Base-by-base conservation (phyloP, 2,329 filamentous ascomycete genomes). In the Daldinia eschscholtzii region DNA sequence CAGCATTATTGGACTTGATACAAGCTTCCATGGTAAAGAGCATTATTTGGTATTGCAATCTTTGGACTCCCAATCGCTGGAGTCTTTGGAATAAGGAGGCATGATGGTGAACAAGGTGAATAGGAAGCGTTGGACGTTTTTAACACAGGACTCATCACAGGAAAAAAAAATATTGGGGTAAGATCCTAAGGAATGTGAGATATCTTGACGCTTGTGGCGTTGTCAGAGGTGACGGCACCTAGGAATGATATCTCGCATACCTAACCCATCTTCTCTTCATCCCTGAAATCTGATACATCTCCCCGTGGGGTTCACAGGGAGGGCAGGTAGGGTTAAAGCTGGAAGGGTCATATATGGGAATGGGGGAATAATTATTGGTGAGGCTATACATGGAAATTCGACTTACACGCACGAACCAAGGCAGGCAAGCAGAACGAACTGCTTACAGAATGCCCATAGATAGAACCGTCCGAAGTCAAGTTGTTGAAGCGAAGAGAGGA, bases 211-310 rank as follows among this genome's bases (percentile, higher is more conserved):
- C 61, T 67, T 65, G 69, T 72, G 67, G 73, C 65, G 76, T 78
- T 75, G 76, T 73, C 76, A 75, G 69, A 75, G 76, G 76, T 74
- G 74, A 78, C 70, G 62, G 50, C 18, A 52, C 63, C 72, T 15
- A 72, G 73, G 74, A 79, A 77, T 77, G 74, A 67, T 61, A 68
- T 65, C 60, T 65, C 58, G 58, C 64, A 73, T 73, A 68, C 58
- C 64, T 64, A 68, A 52, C 60, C 59, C 70, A 50, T 65, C 55
- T 63, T 67, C 58, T 57, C 46, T 59, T 56, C 42, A 26, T 50
- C 61, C 55, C 44, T 52, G 5, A 30, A 52, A 37, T 62, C 28
- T 64, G 62, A 66, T 39, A 61, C 46, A 57, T 57, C 33, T 42
- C 35, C 72, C 28, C 73, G 73, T 71, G 72, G 75, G 73, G 74